phyloP scores from a whole-genome alignment of 441 rosid species.

The Corymbia citriodora region DNA sequence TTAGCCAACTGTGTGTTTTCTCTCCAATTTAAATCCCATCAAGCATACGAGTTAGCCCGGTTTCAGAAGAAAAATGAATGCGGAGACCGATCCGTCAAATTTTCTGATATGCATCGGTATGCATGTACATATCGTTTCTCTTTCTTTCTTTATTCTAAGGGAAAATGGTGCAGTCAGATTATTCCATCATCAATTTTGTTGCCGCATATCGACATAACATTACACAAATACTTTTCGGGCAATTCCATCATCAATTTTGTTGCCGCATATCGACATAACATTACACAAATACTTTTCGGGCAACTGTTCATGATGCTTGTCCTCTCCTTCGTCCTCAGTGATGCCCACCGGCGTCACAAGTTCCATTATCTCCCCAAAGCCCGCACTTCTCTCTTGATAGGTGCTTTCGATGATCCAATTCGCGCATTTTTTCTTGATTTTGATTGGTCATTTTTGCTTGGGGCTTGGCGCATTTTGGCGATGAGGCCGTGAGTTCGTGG shows the following conservation, averaged over 20 bases:
- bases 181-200: neutral
- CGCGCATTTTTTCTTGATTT: neutral
- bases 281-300: neutral
- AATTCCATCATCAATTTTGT: neutral
- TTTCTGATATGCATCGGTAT: neutral
- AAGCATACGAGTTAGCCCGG: neutral
- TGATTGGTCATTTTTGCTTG: neutral
- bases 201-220: neutral
- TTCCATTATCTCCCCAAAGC: constrained; percentile 93
- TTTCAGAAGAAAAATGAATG: neutral
- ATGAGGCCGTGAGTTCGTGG: constrained; percentile 16
- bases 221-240: neutral
- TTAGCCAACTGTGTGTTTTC: neutral
- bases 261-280: neutral
- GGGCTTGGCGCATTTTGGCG: neutral
- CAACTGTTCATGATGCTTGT: constrained; percentile 99
- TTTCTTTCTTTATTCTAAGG: neutral
- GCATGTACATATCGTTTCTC: neutral
- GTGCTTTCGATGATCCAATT: constrained; percentile 5
- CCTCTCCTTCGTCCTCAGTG: constrained; percentile 91
- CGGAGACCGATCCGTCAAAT: neutral
- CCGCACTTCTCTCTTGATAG: constrained; percentile 92
- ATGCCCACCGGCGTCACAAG: constrained; percentile 89
- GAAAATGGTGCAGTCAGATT: neutral
- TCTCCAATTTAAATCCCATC: neutral